Evolutionary conservation across 2,329 filamentous ascomycete genomes (phyloP), one percentile per base, ranked within the genome.

Genomic region (Epichloe hybrida): DNA sequence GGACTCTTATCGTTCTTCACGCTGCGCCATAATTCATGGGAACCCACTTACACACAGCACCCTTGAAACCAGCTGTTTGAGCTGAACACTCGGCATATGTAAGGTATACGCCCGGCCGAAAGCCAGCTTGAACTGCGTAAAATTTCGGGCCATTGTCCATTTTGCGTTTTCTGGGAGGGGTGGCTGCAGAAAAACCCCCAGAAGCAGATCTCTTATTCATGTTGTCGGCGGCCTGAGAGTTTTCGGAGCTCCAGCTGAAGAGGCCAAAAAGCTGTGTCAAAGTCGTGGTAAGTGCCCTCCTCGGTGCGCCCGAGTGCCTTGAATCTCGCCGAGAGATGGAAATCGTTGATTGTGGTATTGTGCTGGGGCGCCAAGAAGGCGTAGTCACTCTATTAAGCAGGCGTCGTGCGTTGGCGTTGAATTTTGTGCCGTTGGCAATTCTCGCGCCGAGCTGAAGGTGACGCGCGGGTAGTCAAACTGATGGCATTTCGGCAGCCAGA

Each of bases 31-130:
- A 35, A 42, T 5, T 11, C n/a, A 11, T 8, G 15, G 17, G n/a
- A 35, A 8, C 17, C 15, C 50, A 77, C 83, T 66, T 71, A 88
- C 85, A 88, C 37, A 76, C 67, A 52, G 84, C 84, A 20, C 83
- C 83, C 60, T 68, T 72, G 63, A 76, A 83, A 2, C 80, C 79
- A 0, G 73, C 70, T 38, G 75, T 83, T 61, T 83, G 78, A 52
- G 70, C 66, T 62, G 80, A 71, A 58, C 81, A 84, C 48, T 82
- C 76, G n/a, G 70, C 60, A 72, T 80, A 85, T 2, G 68, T 75
- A 51, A 71, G 64, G 62, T 83, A 84, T n/a, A 85, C 75, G 7
- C 81, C 80, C 0, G 79, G 78, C 12, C 62, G 66, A 54, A 72
- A 69, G 15, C 81, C 81, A 39, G 67, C 71, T 42, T 72, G 72